A percentile compares a stretch with the other conserved stretches of the same genome.
These are phyloP conservation scores for Schoenoplectus tabernaemontani DNA, from an alignment of 202 grass and related monocot genomes.

Conservation along the genomic window DNA sequence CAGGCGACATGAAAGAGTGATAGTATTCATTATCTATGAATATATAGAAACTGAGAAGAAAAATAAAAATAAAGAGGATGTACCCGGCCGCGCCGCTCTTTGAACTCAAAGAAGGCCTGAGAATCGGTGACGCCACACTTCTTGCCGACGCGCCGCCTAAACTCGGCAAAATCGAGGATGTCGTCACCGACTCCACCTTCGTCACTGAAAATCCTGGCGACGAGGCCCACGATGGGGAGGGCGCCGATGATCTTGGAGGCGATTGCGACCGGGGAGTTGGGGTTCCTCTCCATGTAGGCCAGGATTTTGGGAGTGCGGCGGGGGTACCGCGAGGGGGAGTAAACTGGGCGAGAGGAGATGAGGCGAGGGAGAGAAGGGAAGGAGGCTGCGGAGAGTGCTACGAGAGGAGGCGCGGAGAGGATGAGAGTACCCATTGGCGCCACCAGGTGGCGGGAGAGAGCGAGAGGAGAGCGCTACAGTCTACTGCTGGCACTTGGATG, in stretches of 20 bases:
- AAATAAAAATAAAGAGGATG: not conserved
- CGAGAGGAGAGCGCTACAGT: too few relatives aligned
- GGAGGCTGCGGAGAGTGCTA: slow-evolving; percentile 20
- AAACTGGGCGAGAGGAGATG: slow-evolving; percentile 19
- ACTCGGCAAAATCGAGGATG: slow-evolving; percentile 90
- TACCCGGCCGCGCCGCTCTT: slow-evolving; percentile 70
- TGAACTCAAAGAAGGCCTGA: slow-evolving; percentile 79
- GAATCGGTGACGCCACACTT: slow-evolving; percentile 79
- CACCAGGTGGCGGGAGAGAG: too few relatives aligned
- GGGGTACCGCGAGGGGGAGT: not conserved
- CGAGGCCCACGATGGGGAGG: slow-evolving; percentile 70
- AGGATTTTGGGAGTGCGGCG: not conserved
- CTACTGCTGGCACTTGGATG: too few relatives aligned
- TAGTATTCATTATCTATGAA: not conserved
- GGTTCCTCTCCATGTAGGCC: slow-evolving; percentile 81
- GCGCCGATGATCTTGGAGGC: slow-evolving; percentile 68
- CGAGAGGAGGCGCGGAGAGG: not conserved
- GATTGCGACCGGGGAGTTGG: slow-evolving; percentile 50
- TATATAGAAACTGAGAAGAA: not conserved
- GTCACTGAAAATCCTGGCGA: slow-evolving; percentile 82
- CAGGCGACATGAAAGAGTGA: not conserved
- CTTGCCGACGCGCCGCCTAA: slow-evolving; percentile 76
- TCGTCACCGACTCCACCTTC: slow-evolving; percentile 84
- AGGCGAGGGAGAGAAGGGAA: slow-evolving; percentile 6
- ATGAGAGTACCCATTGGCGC: too few relatives aligned